These are phyloP conservation scores for Rhodotorula diobovata DNA, from an alignment of 768 basidiomycete genomes.

Conservation along the genomic window DNA sequence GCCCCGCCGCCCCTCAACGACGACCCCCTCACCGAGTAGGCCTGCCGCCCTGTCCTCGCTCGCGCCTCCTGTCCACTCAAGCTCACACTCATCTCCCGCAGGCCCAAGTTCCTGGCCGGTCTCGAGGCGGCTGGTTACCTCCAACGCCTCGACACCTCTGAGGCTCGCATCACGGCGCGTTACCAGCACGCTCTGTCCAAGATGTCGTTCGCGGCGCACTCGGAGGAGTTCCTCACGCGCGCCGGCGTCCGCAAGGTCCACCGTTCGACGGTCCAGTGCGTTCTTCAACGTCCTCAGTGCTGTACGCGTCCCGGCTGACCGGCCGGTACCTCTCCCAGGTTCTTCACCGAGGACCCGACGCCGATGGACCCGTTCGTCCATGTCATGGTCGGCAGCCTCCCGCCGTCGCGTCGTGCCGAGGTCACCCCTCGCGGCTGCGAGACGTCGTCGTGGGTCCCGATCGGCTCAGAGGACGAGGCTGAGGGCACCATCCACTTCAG, in stretches of 20 bases:
- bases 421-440: slow-evolving; percentile 17
- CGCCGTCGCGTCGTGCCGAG: slow-evolving; percentile 7
- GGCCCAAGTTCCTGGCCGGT: slow-evolving; percentile 31
- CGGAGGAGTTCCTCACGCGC: slow-evolving; percentile 32
- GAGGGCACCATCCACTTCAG: slow-evolving; percentile 28
- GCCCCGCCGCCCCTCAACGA: slow-evolving; percentile 7
- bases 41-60: background rate
- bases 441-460: slow-evolving; percentile 12
- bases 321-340: background rate
- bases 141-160: slow-evolving; percentile 33
- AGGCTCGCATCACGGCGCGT: slow-evolving; percentile 32
- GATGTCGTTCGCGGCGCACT: slow-evolving; percentile 33
- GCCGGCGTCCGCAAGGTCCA: slow-evolving; percentile 35
- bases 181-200: slow-evolving; percentile 38
- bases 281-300: background rate
- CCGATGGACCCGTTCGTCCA: slow-evolving; percentile 36
- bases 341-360: slow-evolving; percentile 34
- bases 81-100: background rate
- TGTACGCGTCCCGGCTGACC: background rate
- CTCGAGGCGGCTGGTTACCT: slow-evolving; percentile 38
- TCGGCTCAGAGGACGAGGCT: slow-evolving; percentile 10
- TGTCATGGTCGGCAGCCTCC: slow-evolving; percentile 33
- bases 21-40: slow-evolving; percentile 23
- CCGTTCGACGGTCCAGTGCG: slow-evolving; percentile 32
- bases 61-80: background rate